phyloP scores from a whole-genome alignment of 164 flowering plant genomes.

The Vitis labrusca region DNA sequence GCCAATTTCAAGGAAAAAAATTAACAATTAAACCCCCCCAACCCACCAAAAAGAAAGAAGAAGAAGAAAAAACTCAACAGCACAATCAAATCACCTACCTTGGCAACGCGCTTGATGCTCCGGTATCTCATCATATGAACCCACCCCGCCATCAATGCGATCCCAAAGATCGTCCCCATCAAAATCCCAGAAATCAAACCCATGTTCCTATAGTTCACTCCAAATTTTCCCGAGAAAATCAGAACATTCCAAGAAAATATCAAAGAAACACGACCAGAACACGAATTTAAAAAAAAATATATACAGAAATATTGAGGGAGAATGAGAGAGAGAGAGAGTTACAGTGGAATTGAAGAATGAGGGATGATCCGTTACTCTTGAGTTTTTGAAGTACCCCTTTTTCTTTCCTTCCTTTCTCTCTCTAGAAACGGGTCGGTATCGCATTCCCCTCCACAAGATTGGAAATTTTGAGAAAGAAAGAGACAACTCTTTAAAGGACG shows the following conservation, averaged over 20 bases:
- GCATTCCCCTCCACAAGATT: too few relatives aligned
- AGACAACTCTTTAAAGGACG: too few relatives aligned
- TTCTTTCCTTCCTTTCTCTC: too few relatives aligned
- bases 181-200: slow-evolving; percentile 83
- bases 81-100: slow-evolving; percentile 38
- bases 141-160: slow-evolving; percentile 93
- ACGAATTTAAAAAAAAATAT: not conserved
- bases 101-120: slow-evolving; percentile 65
- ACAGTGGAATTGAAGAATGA: not conserved
- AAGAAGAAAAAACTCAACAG: too few relatives aligned
- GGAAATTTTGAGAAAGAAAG: too few relatives aligned
- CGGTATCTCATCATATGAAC: slow-evolving; percentile 75
- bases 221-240: not conserved
- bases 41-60: too few relatives aligned
- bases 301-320: not conserved
- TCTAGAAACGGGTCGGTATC: too few relatives aligned
- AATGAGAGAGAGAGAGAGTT: not conserved
- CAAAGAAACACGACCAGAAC: not conserved
- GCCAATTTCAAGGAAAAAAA: not conserved
- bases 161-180: slow-evolving; percentile 79
- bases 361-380: not conserved
- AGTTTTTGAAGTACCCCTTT: too few relatives aligned
- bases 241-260: too few relatives aligned
- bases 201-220: slow-evolving; percentile 39
- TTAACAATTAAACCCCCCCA: not conserved